phyloP scores from a whole-genome alignment of 768 basidiomycete genomes.

The Pholiota conissans region DNA sequence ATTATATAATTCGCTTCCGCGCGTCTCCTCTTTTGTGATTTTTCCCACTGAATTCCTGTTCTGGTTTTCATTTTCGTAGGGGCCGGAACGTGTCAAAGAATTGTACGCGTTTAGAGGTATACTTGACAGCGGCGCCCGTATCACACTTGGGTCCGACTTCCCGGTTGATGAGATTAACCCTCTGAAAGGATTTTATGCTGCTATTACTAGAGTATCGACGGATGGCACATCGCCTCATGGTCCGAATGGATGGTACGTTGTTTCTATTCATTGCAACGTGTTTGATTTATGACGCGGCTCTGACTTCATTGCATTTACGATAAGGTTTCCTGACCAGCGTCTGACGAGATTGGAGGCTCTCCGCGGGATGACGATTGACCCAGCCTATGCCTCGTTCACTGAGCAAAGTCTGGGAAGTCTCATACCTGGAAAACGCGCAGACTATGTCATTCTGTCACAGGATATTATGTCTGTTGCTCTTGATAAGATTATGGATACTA shows the following conservation, averaged over 20 bases:
- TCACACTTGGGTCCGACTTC: slow-evolving; percentile 86
- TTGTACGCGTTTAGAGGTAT: slow-evolving; percentile 86
- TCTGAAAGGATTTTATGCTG: slow-evolving; percentile 82
- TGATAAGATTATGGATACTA: slow-evolving; percentile 60
- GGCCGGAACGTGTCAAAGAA: slow-evolving; percentile 78
- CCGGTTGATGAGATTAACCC: slow-evolving; percentile 90
- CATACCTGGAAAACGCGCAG: slow-evolving; percentile 74
- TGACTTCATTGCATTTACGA: too few relatives aligned
- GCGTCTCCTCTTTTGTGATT: background rate
- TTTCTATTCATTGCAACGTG: too few relatives aligned
- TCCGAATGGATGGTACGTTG: slow-evolving; percentile 71
- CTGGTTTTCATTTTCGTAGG: slow-evolving; percentile 54
- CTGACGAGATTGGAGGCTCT: slow-evolving; percentile 77
- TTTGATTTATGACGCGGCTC: too few relatives aligned
- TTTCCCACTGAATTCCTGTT: too few relatives aligned
- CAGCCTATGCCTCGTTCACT: slow-evolving; percentile 85
- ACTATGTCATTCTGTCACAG: slow-evolving; percentile 78
- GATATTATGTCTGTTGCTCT: slow-evolving; percentile 71
- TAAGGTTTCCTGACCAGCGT: slow-evolving; percentile 85
- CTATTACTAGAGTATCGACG: slow-evolving; percentile 69
- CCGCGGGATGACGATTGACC: slow-evolving; percentile 82
- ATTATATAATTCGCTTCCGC: background rate
- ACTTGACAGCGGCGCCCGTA: slow-evolving; percentile 59
- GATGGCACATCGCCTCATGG: slow-evolving; percentile 84
- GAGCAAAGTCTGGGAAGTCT: slow-evolving; percentile 74